Conservation (phyloP, 2,329 filamentous ascomycete genomes). For the Pleoardoris graminearum region DNA sequence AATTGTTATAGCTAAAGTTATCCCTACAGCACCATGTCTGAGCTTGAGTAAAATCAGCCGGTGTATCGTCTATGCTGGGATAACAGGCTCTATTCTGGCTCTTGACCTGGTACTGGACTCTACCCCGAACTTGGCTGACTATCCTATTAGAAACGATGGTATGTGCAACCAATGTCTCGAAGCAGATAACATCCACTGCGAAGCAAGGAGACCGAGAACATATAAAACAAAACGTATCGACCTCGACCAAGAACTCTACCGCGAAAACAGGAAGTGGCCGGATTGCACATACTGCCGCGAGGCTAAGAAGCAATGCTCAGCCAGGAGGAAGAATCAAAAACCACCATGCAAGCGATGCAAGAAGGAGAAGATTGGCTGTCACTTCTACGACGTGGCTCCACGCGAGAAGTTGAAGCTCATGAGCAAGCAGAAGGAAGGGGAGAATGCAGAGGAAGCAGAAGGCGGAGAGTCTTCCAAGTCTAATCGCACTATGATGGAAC, state of each 20-base stretch:
- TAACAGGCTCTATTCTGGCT: too few species aligned
- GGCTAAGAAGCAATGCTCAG: constrained; percentile 35
- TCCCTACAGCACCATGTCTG: too few species aligned
- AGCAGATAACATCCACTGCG: neutral
- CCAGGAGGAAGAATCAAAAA: constrained; percentile 31
- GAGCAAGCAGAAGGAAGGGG: constrained; percentile 8
- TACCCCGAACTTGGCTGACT: too few species aligned
- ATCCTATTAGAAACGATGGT: neutral
- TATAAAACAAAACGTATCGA: constrained; percentile 16
- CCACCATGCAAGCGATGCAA: constrained; percentile 42
- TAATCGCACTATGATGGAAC: neutral
- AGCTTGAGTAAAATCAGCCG: too few species aligned
- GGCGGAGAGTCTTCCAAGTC: neutral
- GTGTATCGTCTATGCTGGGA: too few species aligned
- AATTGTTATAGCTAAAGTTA: too few species aligned
- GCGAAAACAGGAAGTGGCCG: constrained; percentile 18
- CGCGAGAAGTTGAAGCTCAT: neutral
- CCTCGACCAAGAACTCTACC: constrained; percentile 26
- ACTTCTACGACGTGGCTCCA: constrained; percentile 23
- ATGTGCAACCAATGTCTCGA: constrained; percentile 11
- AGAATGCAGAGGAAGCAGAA: constrained; percentile 9
- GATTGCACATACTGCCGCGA: constrained; percentile 36
- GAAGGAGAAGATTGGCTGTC: constrained; percentile 31
- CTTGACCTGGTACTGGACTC: too few species aligned
- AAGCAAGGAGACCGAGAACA: neutral